Evolutionary conservation across 768 basidiomycete genomes (phyloP).

Genomic region (Rhodotorula toruloides): DNA sequence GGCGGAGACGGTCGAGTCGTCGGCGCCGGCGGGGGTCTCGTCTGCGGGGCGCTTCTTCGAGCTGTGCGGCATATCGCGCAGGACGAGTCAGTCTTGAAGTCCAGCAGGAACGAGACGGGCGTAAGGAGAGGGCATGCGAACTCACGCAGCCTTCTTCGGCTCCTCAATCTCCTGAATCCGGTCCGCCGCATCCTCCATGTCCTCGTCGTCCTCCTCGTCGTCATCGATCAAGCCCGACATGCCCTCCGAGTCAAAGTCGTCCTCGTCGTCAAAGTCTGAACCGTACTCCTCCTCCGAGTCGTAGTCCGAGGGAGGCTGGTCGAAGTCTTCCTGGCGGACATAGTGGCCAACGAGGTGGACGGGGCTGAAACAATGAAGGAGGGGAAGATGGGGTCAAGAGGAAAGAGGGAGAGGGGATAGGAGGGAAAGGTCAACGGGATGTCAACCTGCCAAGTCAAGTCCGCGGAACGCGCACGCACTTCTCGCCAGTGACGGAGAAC

Average conservation of each 20-base stretch:
- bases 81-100: not conserved
- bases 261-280: constrained; percentile 47
- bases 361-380: constrained; percentile 29
- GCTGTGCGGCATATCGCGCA: too few relatives aligned
- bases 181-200: constrained; percentile 48
- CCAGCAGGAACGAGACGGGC: not conserved
- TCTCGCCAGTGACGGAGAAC: constrained; percentile 37
- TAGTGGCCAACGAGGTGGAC: constrained; percentile 40
- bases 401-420: not conserved
- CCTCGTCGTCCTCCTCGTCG: constrained; percentile 56
- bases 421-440: not conserved
- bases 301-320: constrained; percentile 34
- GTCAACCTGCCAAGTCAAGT: too few relatives aligned
- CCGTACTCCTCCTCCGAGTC: constrained; percentile 33
- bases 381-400: not conserved
- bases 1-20: constrained; percentile 27
- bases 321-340: constrained; percentile 39
- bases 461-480: constrained; percentile 8
- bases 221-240: constrained; percentile 39
- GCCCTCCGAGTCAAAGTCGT: constrained; percentile 2
- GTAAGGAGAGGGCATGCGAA: constrained; percentile 4
- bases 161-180: constrained; percentile 31
- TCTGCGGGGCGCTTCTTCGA: constrained; percentile 39
- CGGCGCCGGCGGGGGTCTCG: constrained; percentile 20
- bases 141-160: constrained; percentile 33